Evolutionary conservation across 2,329 filamentous ascomycete genomes (phyloP).

Genomic region (Exophiala phaeomuriformis): DNA sequence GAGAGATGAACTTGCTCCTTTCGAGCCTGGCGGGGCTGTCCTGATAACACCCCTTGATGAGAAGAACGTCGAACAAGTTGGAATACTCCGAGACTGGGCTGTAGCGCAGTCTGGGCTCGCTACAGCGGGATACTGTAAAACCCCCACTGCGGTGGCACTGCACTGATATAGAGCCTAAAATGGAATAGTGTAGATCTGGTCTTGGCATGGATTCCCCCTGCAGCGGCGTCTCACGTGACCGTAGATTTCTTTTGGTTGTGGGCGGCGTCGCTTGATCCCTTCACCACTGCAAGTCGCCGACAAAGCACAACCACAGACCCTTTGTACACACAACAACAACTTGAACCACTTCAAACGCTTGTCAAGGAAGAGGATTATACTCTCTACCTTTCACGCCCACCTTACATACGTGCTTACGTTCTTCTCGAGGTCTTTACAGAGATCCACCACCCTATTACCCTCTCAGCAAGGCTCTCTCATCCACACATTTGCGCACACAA

Average conservation of each 20-base stretch:
- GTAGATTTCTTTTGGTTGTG: neutral
- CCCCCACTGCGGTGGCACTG: no score
- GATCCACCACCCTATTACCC: neutral
- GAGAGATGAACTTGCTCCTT: neutral
- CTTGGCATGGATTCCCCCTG: constrained; percentile 9
- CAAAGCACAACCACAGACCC: constrained; percentile 1
- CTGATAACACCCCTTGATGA: neutral
- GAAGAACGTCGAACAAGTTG: neutral
- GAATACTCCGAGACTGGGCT: neutral
- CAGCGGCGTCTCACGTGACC: neutral
- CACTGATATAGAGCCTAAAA: neutral
- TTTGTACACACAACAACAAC: neutral
- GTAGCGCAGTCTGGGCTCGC: no score
- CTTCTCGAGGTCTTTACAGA: neutral
- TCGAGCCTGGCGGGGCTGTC: neutral
- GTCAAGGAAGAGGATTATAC: constrained; percentile 8
- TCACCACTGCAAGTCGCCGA: constrained; percentile 2
- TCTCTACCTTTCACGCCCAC: neutral
- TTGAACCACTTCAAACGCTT: neutral
- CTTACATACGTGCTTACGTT: neutral
- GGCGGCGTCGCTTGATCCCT: neutral
- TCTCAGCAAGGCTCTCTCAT: neutral
- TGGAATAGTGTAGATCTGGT: constrained; percentile 5
- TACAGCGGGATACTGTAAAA: no score
- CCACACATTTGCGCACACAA: neutral